Base-by-base conservation (phyloP, 371 early-diverging fungal genomes). In the Fennellomyces sp. region DNA sequence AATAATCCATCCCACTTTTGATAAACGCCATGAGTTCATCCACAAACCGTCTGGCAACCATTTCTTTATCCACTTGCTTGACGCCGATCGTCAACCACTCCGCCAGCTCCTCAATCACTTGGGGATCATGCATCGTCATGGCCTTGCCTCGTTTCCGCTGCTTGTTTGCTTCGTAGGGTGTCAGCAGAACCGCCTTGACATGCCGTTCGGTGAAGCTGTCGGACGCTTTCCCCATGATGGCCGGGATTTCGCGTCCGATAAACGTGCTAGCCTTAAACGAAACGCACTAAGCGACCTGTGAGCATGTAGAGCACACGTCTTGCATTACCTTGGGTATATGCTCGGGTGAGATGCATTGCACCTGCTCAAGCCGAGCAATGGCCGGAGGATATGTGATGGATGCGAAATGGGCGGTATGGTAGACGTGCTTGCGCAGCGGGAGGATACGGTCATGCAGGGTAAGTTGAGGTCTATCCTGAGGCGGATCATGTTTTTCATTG, bases 11-110 rank as follows among this genome's bases (percentile, higher is more conserved):
- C 5, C 78, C 78, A 48, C 71, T 72, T 23, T 65, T 68, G 13
- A 78, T 21, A 47, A 65, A 78, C 2, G 75, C 75, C 48, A 75
- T 50, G 12, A 75, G 48, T 41, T 78, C 78, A 29, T 54, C 29
- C 4, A 78, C 7, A 5, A 72, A 63, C 15, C 65, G 42, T 25
- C 35, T 58, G 11, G 73, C 68, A 5, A 73, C 62, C 4, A 5
- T 36, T 6, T 25, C 28, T 21, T 27, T 39, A 54, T 54, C 39
- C 39, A 39, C n/a, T 10, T 35, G n/a, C 15, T 26, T 12, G 17
- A 21, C 29, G 10, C 49, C 50, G 2, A 61, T 60, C 12, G 52
- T 51, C 23, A 78, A 42, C 78, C 78, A 78, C 54, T 70, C 73
- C 11, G 70, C 48, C 21, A 75, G 12, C 17, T 60, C 45, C 4